Evolutionary conservation across 163 green algal species (phyloP).

Genomic region (Chlorella variabilis): DNA sequence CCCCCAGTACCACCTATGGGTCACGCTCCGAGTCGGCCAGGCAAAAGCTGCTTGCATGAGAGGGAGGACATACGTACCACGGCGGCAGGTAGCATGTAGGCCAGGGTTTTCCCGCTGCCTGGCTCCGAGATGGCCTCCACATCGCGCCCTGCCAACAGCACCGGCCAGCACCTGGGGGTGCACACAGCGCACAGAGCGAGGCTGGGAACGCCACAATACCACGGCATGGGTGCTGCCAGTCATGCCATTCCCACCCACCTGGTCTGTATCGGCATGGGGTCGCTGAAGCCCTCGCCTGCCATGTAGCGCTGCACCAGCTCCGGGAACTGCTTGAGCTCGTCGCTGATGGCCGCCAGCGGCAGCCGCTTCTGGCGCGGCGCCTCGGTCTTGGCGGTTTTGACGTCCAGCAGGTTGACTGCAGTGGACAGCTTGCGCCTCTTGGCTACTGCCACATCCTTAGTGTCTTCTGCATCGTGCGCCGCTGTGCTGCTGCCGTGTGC

Average conservation of each 20-base stretch:
- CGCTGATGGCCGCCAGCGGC: neutral
- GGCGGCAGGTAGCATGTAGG: slow-evolving; percentile 82
- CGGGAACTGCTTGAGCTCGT: slow-evolving; percentile 36
- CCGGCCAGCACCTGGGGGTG: slow-evolving; percentile 53
- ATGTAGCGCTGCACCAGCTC: slow-evolving; percentile 72
- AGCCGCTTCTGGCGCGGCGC: slow-evolving; percentile 3
- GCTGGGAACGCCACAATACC: too few species aligned
- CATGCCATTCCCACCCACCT: too few species aligned
- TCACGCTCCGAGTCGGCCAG: too few species aligned
- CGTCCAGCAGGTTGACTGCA: slow-evolving; percentile 50
- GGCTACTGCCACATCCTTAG: too few species aligned
- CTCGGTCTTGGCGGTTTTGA: slow-evolving; percentile 4
- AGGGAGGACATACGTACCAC: slow-evolving; percentile 29
- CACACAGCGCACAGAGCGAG: too few species aligned
- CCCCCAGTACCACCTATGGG: too few species aligned
- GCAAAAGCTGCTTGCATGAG: too few species aligned
- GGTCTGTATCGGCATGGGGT: slow-evolving; percentile 74
- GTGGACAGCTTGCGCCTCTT: slow-evolving; percentile 45
- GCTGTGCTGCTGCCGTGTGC: slow-evolving; percentile 6
- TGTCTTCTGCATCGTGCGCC: neutral
- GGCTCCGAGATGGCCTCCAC: slow-evolving; percentile 78
- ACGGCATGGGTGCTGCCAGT: too few species aligned
- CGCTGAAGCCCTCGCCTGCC: slow-evolving; percentile 61
- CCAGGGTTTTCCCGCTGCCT: slow-evolving; percentile 92
- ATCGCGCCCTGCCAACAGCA: slow-evolving; percentile 46